Evolutionary conservation across 1,284 basidiomycete genomes (phyloP), one percentile per base, ranked within the genome.

Genomic region (Apiotrichum mycotoxinovorans): DNA sequence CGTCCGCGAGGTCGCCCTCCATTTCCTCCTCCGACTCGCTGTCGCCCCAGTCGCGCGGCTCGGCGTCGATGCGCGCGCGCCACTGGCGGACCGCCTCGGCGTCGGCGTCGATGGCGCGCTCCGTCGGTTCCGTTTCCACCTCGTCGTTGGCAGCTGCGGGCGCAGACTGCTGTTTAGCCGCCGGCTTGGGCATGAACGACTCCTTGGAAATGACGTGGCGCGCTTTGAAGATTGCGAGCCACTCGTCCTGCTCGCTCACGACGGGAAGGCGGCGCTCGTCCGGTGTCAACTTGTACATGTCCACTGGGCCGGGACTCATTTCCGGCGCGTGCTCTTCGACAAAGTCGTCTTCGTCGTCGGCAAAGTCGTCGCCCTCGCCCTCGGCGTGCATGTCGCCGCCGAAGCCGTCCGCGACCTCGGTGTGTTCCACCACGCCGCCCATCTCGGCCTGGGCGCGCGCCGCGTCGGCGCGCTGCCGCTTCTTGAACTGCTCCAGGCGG

Each of bases 401-500:
- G 53, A 66, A 71, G 2, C 20, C 54, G 37, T 30, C 49, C 12
- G 44, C 79, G 74, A 56, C 60, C 33, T 54, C 61, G 5, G 82
- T 83, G 30, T 65, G 62, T 25, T 51, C 57, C 23, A 80, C 83
- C 38, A 87, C 88, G 47, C 88, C 89, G 38, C 94, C 82, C 23
- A 98, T 80, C 72, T 98, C 94, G 70, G 91, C 87, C 70, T 96
- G 90, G 0, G 93, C 92, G 67, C 88, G 87, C 45, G 91, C 77
- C 1, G 95, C 96, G 72, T 98, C 94, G 67, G 97, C 91, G 52
- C 95, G 84, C 76, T 99, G 96, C 54, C 87, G 85, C 73, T 93
- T 93, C 61, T 94, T 88, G 54, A 98, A 84, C 68, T 97, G 92
- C 69, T 98, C 95, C 20, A 98, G 81, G 43, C 96, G 85, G 72